Base-by-base conservation (phyloP, 2,329 filamentous ascomycete species). In the Aspergillus ibericus region DNA sequence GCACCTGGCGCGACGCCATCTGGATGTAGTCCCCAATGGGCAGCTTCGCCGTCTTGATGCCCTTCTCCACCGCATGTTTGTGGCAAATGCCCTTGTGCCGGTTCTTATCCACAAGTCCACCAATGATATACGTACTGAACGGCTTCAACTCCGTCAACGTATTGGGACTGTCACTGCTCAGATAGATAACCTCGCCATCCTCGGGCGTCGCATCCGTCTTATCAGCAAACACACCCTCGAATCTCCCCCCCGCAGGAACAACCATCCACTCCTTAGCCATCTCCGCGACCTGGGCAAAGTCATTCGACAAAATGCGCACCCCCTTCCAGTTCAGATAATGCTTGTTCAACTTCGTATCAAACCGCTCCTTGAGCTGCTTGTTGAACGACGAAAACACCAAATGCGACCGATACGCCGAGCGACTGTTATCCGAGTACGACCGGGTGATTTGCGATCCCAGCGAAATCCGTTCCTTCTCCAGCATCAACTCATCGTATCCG, bases 21-120 rank as follows among this genome's bases (percentile, higher is more conserved):
- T 92, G 84, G 81, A 99, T 88, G 74, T 91, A 98, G 62, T 98
- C 88, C n/a, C 92, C 92, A 68, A 99, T 98, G 0, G 95, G 95
- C 56, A 99, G 76, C 72, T 92, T 93, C 1, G 93, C 95, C 0
- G 95, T 98, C 63, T 89, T 88, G 67, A 99, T 86, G 0, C 90
- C 90, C 61, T 83, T 83, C 55, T 88, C 85, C 54, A 84, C 81
- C 0, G 95, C 95, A 15, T 89, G 83, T 67, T 88, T 89, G 81
- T 96, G 92, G 77, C 95, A 99, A 36, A 99, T 82, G 0, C 91
- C 92, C 79, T 99, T 99, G 76, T 99, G 89, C 46, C 95, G 85
- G 76, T 99, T 99, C 78, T 93, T 93, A 78, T 99, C 95, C 25
- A 99, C 95, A 35, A 99, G 82, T 0, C 93, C 95, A 35, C 95